These are phyloP conservation scores for Verticillium klebahnii DNA, from an alignment of 2,329 filamentous ascomycete species.

Conservation along the genomic window DNA sequence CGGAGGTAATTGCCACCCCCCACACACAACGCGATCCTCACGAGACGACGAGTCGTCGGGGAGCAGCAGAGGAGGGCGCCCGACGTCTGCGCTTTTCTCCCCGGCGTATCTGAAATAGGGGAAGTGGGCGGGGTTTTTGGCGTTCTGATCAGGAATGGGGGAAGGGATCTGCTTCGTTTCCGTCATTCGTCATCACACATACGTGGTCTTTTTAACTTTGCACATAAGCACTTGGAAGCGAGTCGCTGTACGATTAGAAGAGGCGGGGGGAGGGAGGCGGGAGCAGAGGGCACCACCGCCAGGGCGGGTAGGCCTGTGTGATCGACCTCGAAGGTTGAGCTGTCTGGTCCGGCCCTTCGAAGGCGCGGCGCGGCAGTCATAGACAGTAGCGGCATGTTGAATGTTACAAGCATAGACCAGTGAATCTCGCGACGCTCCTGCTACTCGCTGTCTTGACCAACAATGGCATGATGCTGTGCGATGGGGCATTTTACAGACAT, in stretches of 20 bases:
- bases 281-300: background rate
- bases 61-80: background rate
- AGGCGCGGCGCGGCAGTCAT: background rate
- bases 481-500: background rate
- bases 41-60: background rate
- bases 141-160: background rate
- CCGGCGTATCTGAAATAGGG: background rate
- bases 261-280: background rate
- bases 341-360: background rate
- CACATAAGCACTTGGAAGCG: constrained; percentile 28
- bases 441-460: background rate
- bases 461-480: background rate
- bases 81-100: background rate
- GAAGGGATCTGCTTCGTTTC: constrained; percentile 2
- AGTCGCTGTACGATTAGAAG: background rate
- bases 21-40: background rate
- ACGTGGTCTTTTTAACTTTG: background rate
- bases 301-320: background rate
- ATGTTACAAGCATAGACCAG: background rate
- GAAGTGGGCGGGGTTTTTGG: constrained; percentile 1
- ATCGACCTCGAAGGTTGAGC: background rate
- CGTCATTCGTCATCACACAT: background rate
- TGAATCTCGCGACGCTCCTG: background rate
- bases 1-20: background rate
- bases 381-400: background rate